Conservation (phyloP, 768 basidiomycete species). For the Pholiota molesta region DNA sequence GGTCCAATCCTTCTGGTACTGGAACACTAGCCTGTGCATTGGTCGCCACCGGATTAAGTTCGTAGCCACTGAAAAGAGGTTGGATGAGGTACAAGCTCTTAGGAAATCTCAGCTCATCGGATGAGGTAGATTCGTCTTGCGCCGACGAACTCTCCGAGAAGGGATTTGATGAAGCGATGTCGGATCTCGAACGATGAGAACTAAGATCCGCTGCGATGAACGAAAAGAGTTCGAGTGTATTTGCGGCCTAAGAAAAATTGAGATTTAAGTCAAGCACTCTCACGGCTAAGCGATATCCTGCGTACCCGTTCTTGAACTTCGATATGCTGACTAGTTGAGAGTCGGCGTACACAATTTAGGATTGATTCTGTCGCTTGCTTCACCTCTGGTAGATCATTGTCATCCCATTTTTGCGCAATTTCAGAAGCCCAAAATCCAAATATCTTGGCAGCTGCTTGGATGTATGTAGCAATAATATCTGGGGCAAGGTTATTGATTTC, state of each 20-base stretch:
- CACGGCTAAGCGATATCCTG: conserved; percentile 16
- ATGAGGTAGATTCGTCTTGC: conserved; percentile 39
- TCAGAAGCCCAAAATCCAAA: conserved; percentile 86
- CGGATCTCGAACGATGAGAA: conserved; percentile 48
- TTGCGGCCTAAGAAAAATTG: conserved; percentile 64
- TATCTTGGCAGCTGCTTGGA: conserved; percentile 84
- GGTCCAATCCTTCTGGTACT: conserved; percentile 82
- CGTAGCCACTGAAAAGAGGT: conserved; percentile 76
- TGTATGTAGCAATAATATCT: conserved; percentile 74
- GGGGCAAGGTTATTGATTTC: conserved; percentile 57
- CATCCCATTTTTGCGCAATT: conserved; percentile 76
- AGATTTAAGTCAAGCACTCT: conserved; percentile 7
- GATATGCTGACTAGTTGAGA: conserved; percentile 66
- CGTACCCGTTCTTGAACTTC: conserved; percentile 93
- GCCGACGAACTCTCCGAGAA: conserved; percentile 37
- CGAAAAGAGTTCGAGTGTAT: conserved; percentile 71
- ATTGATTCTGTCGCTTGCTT: conserved; percentile 66
- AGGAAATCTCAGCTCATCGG: conserved; percentile 65
- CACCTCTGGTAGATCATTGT: conserved; percentile 67
- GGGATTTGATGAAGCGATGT: conserved; percentile 29
- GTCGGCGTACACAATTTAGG: conserved; percentile 56
- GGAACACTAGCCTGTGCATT: conserved; percentile 82
- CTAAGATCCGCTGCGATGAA: conserved; percentile 78
- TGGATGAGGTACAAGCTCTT: conserved; percentile 87
- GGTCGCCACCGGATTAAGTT: conserved; percentile 82